These are phyloP conservation scores for Bruguiera parviflora DNA, from an alignment of 345 rosid species.

Conservation along the genomic window DNA sequence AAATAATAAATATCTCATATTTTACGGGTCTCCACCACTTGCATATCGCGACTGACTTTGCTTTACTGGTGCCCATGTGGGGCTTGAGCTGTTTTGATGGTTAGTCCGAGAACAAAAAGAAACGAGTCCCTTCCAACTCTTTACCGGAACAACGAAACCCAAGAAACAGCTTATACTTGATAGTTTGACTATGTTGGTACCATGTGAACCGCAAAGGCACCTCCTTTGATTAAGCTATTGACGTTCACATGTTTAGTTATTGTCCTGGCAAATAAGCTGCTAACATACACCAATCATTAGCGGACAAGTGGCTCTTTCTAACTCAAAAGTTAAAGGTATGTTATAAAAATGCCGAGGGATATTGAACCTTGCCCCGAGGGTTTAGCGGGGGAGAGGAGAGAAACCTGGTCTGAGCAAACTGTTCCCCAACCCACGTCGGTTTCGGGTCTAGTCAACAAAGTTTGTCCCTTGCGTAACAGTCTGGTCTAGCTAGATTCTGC, in stretches of 20 bases:
- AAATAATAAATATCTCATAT: too few species aligned
- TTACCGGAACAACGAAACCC: conserved; percentile 9
- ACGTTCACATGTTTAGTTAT: conserved; percentile 18
- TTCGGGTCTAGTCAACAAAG: conserved; percentile 40
- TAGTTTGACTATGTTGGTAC: conserved; percentile 14
- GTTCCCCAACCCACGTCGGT: conserved; percentile 35
- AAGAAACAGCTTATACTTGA: not conserved
- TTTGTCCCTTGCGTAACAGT: conserved; percentile 27
- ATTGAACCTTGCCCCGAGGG: conserved; percentile 17
- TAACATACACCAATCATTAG: conserved; percentile 11
- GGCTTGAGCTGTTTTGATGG: conserved; percentile 19
- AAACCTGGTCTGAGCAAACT: conserved; percentile 20
- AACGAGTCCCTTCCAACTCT: not conserved
- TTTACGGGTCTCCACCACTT: not conserved
- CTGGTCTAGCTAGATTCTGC: conserved; percentile 20
- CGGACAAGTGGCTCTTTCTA: conserved; percentile 29
- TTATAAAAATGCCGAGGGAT: conserved; percentile 9
- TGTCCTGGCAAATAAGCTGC: not conserved
- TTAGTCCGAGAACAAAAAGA: conserved; percentile 10
- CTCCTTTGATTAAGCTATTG: conserved; percentile 1
- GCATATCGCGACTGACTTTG: not conserved
- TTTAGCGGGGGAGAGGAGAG: conserved; percentile 12
- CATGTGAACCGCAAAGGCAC: conserved; percentile 4
- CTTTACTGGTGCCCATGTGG: conserved; percentile 24
- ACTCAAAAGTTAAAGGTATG: not conserved